A percentile compares a stretch with the other conserved stretches of the same genome.
Evolutionary conservation across 768 basidiomycete species (phyloP).

Genomic region (Panaeolus cyanescens): DNA sequence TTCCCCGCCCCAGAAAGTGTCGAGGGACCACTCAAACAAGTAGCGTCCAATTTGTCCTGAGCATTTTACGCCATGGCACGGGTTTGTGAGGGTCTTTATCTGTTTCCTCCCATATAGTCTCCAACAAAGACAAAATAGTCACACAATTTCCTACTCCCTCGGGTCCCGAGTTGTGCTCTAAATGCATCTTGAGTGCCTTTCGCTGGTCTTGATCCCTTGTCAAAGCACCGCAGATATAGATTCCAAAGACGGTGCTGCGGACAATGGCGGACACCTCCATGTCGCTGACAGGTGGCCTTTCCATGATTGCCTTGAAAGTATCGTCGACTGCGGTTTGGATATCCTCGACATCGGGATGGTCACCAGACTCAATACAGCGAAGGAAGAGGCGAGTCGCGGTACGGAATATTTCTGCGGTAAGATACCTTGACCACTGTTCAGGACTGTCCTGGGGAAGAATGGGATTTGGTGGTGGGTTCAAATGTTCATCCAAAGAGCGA

Average conservation of each 20-base stretch:
- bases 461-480: constrained; percentile 26
- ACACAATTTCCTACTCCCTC: constrained; percentile 66
- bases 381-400: constrained; percentile 75
- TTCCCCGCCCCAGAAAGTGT: background rate
- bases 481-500: constrained; percentile 46
- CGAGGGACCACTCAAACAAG: constrained; percentile 23
- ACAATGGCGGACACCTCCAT: constrained; percentile 54
- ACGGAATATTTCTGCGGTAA: constrained; percentile 68
- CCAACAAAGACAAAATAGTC: constrained; percentile 55
- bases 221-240: constrained; percentile 73
- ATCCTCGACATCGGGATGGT: constrained; percentile 65
- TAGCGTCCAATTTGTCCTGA: constrained; percentile 56
- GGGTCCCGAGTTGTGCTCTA: constrained; percentile 49
- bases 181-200: constrained; percentile 40
- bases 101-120: constrained; percentile 55
- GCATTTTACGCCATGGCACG: constrained; percentile 64
- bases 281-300: constrained; percentile 15
- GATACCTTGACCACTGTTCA: constrained; percentile 38
- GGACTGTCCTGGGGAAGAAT: constrained; percentile 19
- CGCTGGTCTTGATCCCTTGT: constrained; percentile 52
- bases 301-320: constrained; percentile 17
- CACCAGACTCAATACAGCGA: constrained; percentile 75
- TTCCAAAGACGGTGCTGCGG: constrained; percentile 77
- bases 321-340: constrained; percentile 56
- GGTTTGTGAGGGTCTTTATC: constrained; percentile 27